Conservation (phyloP, 805 yeast species). For the Suhomyces vadensis region DNA sequence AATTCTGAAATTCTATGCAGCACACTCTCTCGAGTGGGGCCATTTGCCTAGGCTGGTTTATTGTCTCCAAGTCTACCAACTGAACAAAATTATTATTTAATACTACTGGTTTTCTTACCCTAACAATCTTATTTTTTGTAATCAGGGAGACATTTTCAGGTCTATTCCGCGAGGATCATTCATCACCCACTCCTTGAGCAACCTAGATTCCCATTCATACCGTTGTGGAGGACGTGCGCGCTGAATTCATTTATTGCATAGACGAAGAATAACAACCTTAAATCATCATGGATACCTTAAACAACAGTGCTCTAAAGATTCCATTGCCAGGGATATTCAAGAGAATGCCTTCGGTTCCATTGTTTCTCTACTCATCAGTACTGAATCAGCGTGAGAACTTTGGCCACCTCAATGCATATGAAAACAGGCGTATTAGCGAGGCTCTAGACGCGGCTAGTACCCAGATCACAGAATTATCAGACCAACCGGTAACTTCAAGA, state of each 20-base stretch:
- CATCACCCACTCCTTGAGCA: too few species aligned
- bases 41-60: too few species aligned
- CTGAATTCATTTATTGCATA: neutral
- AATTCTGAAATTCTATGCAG: too few species aligned
- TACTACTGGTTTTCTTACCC: too few species aligned
- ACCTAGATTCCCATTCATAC: too few species aligned
- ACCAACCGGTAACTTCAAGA: neutral
- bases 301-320: neutral
- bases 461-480: neutral
- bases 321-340: slow-evolving; percentile 4
- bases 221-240: slow-evolving; percentile 3
- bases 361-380: slow-evolving; percentile 10
- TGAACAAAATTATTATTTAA: too few species aligned
- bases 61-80: too few species aligned
- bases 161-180: too few species aligned
- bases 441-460: slow-evolving; percentile 4
- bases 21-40: too few species aligned
- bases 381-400: slow-evolving; percentile 14
- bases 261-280: neutral
- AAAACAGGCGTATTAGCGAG: slow-evolving; percentile 7
- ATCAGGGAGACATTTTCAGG: too few species aligned
- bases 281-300: neutral
- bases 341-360: slow-evolving; percentile 9
- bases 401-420: slow-evolving; percentile 12
- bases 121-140: too few species aligned